Conservation (phyloP, 352 stramenopile species). For the Pythium monospermum region DNA sequence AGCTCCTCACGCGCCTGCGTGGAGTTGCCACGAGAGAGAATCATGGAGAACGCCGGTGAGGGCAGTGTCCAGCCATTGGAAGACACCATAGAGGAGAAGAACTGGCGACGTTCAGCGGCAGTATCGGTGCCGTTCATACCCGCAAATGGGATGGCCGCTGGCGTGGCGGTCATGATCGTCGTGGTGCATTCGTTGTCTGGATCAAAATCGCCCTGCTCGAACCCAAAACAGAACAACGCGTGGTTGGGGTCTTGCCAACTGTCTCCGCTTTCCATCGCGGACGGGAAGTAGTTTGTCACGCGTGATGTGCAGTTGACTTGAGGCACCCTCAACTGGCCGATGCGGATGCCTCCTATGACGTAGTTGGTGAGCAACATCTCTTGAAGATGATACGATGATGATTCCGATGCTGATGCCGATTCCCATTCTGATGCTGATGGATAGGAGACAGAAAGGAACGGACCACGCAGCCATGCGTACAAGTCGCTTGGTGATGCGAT, state of each 20-base stretch:
- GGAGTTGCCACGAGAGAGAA: conserved; percentile 26
- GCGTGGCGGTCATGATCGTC: too few species aligned
- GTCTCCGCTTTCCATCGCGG: not conserved
- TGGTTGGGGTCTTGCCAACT: not conserved
- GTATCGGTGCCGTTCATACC: conserved; percentile 35
- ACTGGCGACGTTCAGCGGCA: conserved; percentile 20
- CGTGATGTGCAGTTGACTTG: conserved; percentile 30
- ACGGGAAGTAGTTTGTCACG: conserved; percentile 25
- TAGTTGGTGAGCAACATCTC: conserved; percentile 21
- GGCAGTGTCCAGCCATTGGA: conserved; percentile 23
- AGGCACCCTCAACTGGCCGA: conserved; percentile 41
- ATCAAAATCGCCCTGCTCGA: conserved; percentile 17
- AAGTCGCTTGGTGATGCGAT: conserved; percentile 23
- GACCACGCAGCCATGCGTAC: conserved; percentile 28
- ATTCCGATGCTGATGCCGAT: not conserved
- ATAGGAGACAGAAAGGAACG: conserved; percentile 26
- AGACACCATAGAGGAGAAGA: conserved; percentile 37
- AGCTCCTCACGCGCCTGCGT: conserved; percentile 19
- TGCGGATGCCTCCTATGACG: conserved; percentile 39
- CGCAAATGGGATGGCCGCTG: conserved; percentile 26
- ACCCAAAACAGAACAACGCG: conserved; percentile 27
- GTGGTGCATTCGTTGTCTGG: conserved; percentile 14
- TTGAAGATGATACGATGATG: not conserved
- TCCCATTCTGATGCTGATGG: not conserved
- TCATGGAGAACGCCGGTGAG: conserved; percentile 37